Conservation (phyloP, 805 yeast species). For the Yamadazyma paraphyllophila region DNA sequence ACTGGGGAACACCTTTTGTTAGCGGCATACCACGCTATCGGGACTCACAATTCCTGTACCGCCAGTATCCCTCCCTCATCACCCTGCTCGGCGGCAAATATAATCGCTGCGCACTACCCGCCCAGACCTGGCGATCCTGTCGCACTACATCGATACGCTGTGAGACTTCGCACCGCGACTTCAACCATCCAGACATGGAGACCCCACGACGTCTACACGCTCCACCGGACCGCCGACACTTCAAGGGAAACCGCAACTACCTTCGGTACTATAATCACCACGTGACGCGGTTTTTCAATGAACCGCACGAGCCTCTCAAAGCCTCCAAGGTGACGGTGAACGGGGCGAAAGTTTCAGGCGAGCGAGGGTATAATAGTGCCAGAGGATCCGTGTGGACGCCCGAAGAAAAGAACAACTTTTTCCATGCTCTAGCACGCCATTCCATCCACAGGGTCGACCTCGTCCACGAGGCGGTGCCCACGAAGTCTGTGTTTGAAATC, state of each 20-base stretch:
- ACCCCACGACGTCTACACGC: neutral
- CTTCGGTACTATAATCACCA: constrained; percentile 26
- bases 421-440: constrained; percentile 46
- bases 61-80: too few species aligned
- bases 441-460: constrained; percentile 47
- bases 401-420: constrained; percentile 52
- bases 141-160: too few species aligned
- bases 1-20: too few species aligned
- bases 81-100: too few species aligned
- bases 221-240: constrained; percentile 8
- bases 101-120: too few species aligned
- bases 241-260: constrained; percentile 29
- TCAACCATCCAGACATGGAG: too few species aligned
- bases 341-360: neutral
- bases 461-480: constrained; percentile 31
- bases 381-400: constrained; percentile 44
- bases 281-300: constrained; percentile 22
- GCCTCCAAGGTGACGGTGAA: neutral
- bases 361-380: neutral
- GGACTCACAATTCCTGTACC: too few species aligned
- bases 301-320: neutral
- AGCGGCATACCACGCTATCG: too few species aligned
- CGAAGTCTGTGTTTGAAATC: constrained; percentile 46
- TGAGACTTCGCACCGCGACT: too few species aligned
- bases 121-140: too few species aligned